These are phyloP conservation scores for Sphaerobolus stellatus DNA, from an alignment of 1,284 basidiomycete species.

Conservation along the genomic window DNA sequence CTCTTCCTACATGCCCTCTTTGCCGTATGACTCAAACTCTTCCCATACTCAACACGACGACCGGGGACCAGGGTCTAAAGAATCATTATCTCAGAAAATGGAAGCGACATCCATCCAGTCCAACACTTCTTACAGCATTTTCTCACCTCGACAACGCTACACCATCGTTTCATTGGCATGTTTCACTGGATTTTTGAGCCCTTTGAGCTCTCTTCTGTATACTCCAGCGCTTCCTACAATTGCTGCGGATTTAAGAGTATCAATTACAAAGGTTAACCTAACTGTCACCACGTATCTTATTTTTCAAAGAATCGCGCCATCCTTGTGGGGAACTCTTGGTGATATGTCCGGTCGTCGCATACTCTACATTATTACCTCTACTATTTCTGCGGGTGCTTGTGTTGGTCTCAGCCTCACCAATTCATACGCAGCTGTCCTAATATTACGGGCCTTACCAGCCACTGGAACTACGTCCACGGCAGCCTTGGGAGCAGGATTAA, in stretches of 20 bases:
- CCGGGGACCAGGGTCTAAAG: too few species aligned
- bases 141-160: not conserved
- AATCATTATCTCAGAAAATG: too few species aligned
- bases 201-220: not conserved
- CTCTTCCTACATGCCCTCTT: too few species aligned
- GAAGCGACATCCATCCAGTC: too few species aligned
- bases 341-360: too few species aligned
- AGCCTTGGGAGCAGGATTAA: not conserved
- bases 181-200: not conserved
- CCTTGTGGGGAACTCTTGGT: not conserved
- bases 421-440: not conserved
- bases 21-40: too few species aligned
- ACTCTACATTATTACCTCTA: too few species aligned
- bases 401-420: not conserved
- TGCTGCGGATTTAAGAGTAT: not conserved
- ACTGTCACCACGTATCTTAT: slow-evolving; percentile 2
- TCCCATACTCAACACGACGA: too few species aligned
- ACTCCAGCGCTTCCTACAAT: not conserved
- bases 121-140: not conserved
- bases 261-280: not conserved
- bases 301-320: not conserved
- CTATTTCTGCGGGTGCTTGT: too few species aligned
- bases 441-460: not conserved
- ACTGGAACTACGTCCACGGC: not conserved
- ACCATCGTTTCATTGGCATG: not conserved